Evolutionary conservation across 2,329 filamentous ascomycete species (phyloP), one percentile per base, ranked within the genome.

Genomic region (Colletotrichum acutatum): DNA sequence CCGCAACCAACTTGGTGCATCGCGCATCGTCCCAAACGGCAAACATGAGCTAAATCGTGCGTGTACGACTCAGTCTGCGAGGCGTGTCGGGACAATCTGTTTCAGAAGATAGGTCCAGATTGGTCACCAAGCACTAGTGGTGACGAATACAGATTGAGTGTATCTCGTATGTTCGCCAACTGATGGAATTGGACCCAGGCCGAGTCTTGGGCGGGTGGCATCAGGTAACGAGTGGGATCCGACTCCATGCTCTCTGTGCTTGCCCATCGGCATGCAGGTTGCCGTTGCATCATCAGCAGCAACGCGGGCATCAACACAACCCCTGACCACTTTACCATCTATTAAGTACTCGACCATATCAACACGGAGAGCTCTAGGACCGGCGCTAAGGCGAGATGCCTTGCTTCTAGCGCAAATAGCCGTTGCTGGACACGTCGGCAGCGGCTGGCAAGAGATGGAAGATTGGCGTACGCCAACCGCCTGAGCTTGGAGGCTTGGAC

Each of bases 11-110:
- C 28, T 49, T 49, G 42, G 42, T 56, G 53, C 53, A 26, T 24
- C 53, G 11, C 60, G 37, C 60, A 58, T 71, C 49, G 49, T 66
- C 66, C 67, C 66, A 66, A 53, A 73, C 71, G 53, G 49, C 71
- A 73, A 66, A 73, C 66, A 49, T 24, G 60, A 66, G 60, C 66
- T 61, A 60, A 70, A 52, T 28, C 32, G 22, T 37, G 60, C 32
- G 26, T 57, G 66, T 70, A 66, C 66, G 71, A 71, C 49, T 73
- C 61, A 57, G 67, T 24, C 28, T 24, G 14, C 46, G 26, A 70
- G 32, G 46, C 54, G 37, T 52, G 16, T 66, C 46, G 66, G 56
- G 26, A 57, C 37, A 54, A 70, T 32, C 66, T 61, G 71, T 73
- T 71, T 73, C 71, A 73, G 60, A 56, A 42, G n/a, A 28, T n/a